Evolutionary conservation across 805 yeast genomes (phyloP), one percentile per base, ranked within the genome.

Genomic region (Kodamaea laetipori): DNA sequence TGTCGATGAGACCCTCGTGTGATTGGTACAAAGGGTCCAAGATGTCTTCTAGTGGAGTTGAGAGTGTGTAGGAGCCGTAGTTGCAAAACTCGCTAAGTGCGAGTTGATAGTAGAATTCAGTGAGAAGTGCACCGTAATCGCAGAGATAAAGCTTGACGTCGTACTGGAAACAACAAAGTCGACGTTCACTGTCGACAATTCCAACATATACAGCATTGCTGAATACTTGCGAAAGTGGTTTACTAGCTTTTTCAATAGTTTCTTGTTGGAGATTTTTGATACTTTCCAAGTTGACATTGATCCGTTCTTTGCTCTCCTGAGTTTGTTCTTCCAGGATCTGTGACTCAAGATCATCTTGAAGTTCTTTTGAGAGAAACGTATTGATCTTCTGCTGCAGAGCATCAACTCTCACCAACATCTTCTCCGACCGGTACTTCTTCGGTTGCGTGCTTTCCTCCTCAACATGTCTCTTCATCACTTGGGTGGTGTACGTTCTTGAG

Each of bases 101-200:
- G 4, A 86, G 65, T 54, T 94, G 97, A 61, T 90, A 94, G 55
- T 86, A 90, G 43, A 89, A 69, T 48, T 86, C 88, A 47, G 66
- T 63, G 21, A 83, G 70, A 1, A 87, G 58, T 0, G 86, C 74
- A 0, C 84, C 88, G 61, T 89, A 94, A 61, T 92, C 97, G 13
- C 92, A 80, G 17, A 94, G 63, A 57, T 77, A 84, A 10, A 94
- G 67, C 45, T 81, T 80, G 6, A 90, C 84, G 53, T 84, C 96
- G 57, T 82, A 77, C 59, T 94, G 99, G 34, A 92, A 71, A n/a
- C 96, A 85, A 10, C 86, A 82, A 15, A 92, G 67, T 34, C 97
- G 67, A 48, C 80, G 76, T 9, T 64, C 57, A 8, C 76, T 76
- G 58, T 92, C 98, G 1, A 87, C 90, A 3, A 92, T 65, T 0